A percentile compares a stretch with the other conserved stretches of the same genome.
phyloP scores from a whole-genome alignment of 441 rosid genomes.

The California macrophylla region DNA sequence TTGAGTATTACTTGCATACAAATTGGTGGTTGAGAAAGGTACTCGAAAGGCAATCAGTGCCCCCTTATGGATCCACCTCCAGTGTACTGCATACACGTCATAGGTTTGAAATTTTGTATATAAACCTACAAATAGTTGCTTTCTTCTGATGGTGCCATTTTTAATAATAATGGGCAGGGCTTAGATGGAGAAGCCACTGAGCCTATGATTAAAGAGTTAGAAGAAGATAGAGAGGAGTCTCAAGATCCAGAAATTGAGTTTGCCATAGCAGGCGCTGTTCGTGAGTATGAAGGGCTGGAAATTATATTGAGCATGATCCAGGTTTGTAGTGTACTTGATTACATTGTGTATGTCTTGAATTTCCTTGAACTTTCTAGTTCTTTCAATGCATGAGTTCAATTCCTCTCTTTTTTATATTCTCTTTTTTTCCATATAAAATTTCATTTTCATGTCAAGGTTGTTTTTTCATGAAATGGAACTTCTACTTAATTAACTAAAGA shows the following conservation, averaged over 20 bases:
- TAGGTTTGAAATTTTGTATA: background rate
- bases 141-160: background rate
- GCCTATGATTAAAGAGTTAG: conserved; percentile 98
- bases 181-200: conserved; percentile 99
- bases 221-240: conserved; percentile 99
- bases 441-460: background rate
- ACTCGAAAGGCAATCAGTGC: background rate
- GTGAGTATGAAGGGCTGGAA: conserved; percentile 86
- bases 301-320: conserved; percentile 87
- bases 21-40: background rate
- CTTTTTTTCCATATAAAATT: background rate
- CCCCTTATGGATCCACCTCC: background rate
- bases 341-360: conserved; percentile 8
- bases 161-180: conserved; percentile 47
- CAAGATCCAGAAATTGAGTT: conserved; percentile 99
- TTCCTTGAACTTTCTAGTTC: conserved; percentile 5
- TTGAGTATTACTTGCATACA: background rate
- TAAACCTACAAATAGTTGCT: background rate
- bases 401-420: background rate
- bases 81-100: background rate
- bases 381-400: background rate
- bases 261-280: conserved; percentile 98
- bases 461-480: conserved; percentile 3
- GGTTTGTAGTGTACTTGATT: conserved; percentile 41
- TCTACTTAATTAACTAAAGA: background rate